Conservation (phyloP, 495 filamentous ascomycete species). For the Copromyces sp. region DNA sequence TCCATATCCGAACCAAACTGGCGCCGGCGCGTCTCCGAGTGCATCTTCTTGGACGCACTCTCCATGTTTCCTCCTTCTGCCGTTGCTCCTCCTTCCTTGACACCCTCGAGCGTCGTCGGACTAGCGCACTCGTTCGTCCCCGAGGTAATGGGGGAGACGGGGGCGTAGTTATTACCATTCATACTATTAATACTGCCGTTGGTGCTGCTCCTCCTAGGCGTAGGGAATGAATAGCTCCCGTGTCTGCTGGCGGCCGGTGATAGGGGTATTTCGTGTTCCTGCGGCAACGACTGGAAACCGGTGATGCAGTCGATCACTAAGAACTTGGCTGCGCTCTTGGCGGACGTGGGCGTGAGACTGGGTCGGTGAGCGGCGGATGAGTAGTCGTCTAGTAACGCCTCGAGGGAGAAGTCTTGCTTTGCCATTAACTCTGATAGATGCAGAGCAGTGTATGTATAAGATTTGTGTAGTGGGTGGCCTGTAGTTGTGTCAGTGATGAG, state of each 20-base stretch:
- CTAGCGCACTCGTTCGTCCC: neutral
- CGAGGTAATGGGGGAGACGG: neutral
- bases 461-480: constrained; percentile 58
- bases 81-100: neutral
- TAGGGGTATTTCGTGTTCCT: constrained; percentile 25
- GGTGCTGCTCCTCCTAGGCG: neutral
- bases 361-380: constrained; percentile 20
- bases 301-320: constrained; percentile 47
- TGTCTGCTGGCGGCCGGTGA: constrained; percentile 25
- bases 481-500: constrained; percentile 10
- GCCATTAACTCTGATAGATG: constrained; percentile 42
- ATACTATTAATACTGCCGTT: neutral
- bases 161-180: neutral
- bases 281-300: constrained; percentile 30
- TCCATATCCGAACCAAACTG: constrained; percentile 49
- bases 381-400: constrained; percentile 30
- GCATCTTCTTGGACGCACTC: constrained; percentile 34
- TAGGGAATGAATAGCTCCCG: constrained; percentile 11
- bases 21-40: constrained; percentile 38
- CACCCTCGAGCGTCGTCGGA: neutral
- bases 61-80: constrained; percentile 4
- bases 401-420: constrained; percentile 28
- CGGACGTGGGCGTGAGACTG: constrained; percentile 15
- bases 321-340: constrained; percentile 26
- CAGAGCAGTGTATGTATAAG: constrained; percentile 47